Conservation (phyloP, 169 alveolate species). For the Babesia ovis region DNA sequence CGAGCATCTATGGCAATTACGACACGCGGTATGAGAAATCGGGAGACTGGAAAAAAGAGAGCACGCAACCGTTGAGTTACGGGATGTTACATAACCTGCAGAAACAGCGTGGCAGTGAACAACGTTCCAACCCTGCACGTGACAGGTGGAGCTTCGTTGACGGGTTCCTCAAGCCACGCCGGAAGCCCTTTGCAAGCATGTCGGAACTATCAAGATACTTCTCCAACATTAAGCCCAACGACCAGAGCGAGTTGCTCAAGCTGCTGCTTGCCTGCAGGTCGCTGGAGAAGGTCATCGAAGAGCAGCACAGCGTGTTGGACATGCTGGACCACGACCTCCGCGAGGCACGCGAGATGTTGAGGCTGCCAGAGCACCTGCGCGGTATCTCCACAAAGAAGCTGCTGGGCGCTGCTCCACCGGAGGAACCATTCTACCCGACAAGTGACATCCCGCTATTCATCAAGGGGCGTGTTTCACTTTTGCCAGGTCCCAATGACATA, state of each 20-base stretch:
- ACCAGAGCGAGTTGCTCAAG: conserved; percentile 74
- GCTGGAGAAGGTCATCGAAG: conserved; percentile 80
- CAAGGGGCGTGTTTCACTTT: conserved; percentile 55
- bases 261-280: conserved; percentile 80
- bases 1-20: conserved; percentile 54
- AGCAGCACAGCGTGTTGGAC: conserved; percentile 80
- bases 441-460: conserved; percentile 64
- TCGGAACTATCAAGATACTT: conserved; percentile 50
- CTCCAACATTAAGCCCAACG: conserved; percentile 38
- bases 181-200: conserved; percentile 68
- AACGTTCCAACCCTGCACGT: not conserved
- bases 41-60: conserved; percentile 43
- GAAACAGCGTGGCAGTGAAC: not conserved
- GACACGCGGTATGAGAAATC: conserved; percentile 35
- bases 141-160: conserved; percentile 54
- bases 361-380: conserved; percentile 72
- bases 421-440: conserved; percentile 58
- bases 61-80: conserved; percentile 30
- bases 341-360: conserved; percentile 77
- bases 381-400: conserved; percentile 34
- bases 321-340: conserved; percentile 79
- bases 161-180: conserved; percentile 63
- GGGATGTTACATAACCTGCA: conserved; percentile 29
- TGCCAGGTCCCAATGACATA: conserved; percentile 37
- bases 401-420: conserved; percentile 43